phyloP scores from a whole-genome alignment of 1,284 basidiomycete genomes.

The Ustilago shanxiensis region DNA sequence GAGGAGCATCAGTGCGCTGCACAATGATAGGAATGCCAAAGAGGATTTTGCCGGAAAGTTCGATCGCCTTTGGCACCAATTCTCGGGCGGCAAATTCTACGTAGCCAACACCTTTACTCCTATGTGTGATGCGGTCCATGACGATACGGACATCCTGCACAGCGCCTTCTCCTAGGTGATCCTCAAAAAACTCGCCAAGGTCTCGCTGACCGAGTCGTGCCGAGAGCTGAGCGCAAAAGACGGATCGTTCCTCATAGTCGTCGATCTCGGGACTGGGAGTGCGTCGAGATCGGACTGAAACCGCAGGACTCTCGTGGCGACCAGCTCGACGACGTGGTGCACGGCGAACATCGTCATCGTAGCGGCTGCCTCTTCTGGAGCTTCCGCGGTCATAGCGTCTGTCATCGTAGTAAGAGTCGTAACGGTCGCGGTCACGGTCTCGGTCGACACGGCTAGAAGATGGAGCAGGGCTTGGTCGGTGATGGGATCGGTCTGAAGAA shows the following conservation, averaged over 20 bases:
- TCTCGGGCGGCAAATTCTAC: constrained; percentile 93
- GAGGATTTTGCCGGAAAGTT: constrained; percentile 90
- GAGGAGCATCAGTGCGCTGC: constrained; percentile 94
- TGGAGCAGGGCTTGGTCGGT: constrained; percentile 33
- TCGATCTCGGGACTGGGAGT: constrained; percentile 62
- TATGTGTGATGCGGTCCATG: constrained; percentile 88
- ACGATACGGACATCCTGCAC: constrained; percentile 96
- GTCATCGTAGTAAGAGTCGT: constrained; percentile 49
- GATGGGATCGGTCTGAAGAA: constrained; percentile 7
- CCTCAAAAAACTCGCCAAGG: constrained; percentile 98
- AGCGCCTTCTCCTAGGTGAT: constrained; percentile 86
- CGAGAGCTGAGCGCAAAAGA: constrained; percentile 97
- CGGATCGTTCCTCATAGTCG: constrained; percentile 85
- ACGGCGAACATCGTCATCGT: constrained; percentile 35
- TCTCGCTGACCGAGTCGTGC: constrained; percentile 93
- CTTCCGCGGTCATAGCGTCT: constrained; percentile 37
- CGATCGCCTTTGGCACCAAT: constrained; percentile 88
- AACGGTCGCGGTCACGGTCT: constrained; percentile 19
- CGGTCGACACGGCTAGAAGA: constrained; percentile 35
- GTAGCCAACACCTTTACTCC: constrained; percentile 96
- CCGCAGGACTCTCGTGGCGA: constrained; percentile 36
- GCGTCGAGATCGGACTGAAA: constrained; percentile 43
- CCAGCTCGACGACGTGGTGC: constrained; percentile 27
- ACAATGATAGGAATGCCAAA: constrained; percentile 98
- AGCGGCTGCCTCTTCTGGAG: constrained; percentile 22